Conservation (phyloP, 2,329 filamentous ascomycete species). For the Coniochaeta ligniaria region DNA sequence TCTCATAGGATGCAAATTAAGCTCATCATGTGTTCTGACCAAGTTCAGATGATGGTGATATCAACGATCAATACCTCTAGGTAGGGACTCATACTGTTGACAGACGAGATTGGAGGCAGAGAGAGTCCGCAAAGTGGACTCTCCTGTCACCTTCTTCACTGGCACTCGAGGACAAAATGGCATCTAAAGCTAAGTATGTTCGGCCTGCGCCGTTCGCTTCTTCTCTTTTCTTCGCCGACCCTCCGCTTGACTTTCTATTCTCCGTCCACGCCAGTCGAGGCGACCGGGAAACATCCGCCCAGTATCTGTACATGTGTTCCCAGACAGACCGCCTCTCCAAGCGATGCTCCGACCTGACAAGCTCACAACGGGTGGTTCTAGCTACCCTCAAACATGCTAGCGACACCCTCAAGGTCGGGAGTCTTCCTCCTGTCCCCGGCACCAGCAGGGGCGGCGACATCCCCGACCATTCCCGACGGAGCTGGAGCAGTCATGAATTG, state of each 20-base stretch:
- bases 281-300: neutral
- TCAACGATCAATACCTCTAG: too few relatives aligned
- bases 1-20: too few relatives aligned
- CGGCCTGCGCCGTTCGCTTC: neutral
- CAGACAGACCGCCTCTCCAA: neutral
- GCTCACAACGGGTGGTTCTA: conserved; percentile 3
- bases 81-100: too few relatives aligned
- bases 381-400: conserved; percentile 35
- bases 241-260: neutral
- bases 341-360: neutral
- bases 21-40: too few relatives aligned
- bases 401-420: conserved; percentile 49
- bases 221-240: neutral
- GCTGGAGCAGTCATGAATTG: conserved; percentile 54
- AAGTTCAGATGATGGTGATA: too few relatives aligned
- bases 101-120: too few relatives aligned
- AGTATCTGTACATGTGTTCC: neutral
- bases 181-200: neutral
- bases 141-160: neutral
- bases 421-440: conserved; percentile 25
- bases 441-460: conserved; percentile 4
- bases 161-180: neutral
- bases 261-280: neutral
- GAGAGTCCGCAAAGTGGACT: too few relatives aligned
- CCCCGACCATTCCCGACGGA: conserved; percentile 8